A percentile compares a stretch with the other conserved stretches of the same genome.
Evolutionary conservation across 1,139 yeast species (phyloP).

Genomic region (Yamadazyma sp.): DNA sequence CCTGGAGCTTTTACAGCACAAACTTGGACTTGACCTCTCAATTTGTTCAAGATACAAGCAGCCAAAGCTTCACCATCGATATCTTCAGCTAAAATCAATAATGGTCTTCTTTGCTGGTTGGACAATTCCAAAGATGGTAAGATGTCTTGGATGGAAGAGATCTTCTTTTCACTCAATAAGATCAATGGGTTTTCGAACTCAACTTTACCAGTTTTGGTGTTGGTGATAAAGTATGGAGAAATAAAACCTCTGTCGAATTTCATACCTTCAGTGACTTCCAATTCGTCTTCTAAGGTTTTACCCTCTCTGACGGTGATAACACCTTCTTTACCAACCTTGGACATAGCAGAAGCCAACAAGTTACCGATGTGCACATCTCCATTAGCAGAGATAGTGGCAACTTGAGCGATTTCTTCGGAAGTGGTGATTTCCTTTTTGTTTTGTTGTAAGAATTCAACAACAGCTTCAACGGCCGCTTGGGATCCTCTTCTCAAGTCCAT

Average conservation of each 20-base stretch:
- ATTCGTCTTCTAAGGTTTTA: slow-evolving; percentile 93
- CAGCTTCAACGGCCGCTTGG: slow-evolving; percentile 97
- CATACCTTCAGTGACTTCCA: slow-evolving; percentile 99
- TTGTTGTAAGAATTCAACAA: slow-evolving; percentile 81
- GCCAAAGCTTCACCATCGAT: slow-evolving; percentile 98
- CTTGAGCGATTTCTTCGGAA: slow-evolving; percentile 96
- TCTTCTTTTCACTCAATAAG: slow-evolving; percentile 90
- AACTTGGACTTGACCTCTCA: slow-evolving; percentile 98
- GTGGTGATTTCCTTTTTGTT: slow-evolving; percentile 98
- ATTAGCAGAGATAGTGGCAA: slow-evolving; percentile 97
- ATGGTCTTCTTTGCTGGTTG: slow-evolving; percentile 93
- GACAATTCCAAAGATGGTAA: slow-evolving; percentile 94
- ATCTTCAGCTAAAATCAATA: slow-evolving; percentile 94
- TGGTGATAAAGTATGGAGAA: slow-evolving; percentile 97
- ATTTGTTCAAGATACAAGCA: slow-evolving; percentile 96
- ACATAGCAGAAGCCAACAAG: slow-evolving; percentile 96
- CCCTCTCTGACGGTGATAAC: slow-evolving; percentile 97
- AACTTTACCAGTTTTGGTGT: slow-evolving; percentile 93
- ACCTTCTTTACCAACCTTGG: slow-evolving; percentile 99
- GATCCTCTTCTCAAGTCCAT: slow-evolving; percentile 99
- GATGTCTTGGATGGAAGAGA: slow-evolving; percentile 88
- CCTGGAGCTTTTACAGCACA: slow-evolving; percentile 99
- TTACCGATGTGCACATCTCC: slow-evolving; percentile 95
- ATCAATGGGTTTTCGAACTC: slow-evolving; percentile 95
- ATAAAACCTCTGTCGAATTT: slow-evolving; percentile 98